Percentiles rank a stretch among this genome's conserved stretches.
Conservation (phyloP, 2,329 filamentous ascomycete species). For the Arthrobotrys musiformis region DNA sequence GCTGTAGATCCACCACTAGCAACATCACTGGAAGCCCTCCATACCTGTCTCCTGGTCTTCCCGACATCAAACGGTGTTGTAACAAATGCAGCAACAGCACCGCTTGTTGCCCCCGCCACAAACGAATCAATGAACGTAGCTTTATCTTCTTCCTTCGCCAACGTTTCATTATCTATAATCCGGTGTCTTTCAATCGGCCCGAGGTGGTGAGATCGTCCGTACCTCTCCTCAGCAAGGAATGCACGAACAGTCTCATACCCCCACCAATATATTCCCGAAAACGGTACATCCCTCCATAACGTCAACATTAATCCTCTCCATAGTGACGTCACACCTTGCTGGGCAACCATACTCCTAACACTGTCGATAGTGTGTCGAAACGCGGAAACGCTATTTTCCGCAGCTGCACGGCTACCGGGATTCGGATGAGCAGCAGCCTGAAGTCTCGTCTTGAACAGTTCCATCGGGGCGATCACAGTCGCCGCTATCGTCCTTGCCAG, state of each 20-base stretch:
- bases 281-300: constrained; percentile 95
- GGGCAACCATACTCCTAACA: constrained; percentile 79
- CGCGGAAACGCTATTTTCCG: constrained; percentile 69
- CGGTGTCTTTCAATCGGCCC: constrained; percentile 70
- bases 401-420: neutral
- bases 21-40: constrained; percentile 66
- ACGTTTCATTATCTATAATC: constrained; percentile 67
- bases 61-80: constrained; percentile 98
- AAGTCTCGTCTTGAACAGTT: constrained; percentile 91
- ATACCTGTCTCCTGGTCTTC: constrained; percentile 92
- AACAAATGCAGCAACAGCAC: constrained; percentile 83
- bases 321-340: constrained; percentile 80
- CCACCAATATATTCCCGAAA: constrained; percentile 98
- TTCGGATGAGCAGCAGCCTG: constrained; percentile 72
- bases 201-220: constrained; percentile 43
- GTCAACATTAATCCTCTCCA: constrained; percentile 93
- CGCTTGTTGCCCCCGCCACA: constrained; percentile 82
- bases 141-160: constrained; percentile 44
- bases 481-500: constrained; percentile 82
- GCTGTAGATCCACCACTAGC: constrained; percentile 62
- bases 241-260: constrained; percentile 87
- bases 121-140: constrained; percentile 89
- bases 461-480: constrained; percentile 84
- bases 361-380: constrained; percentile 81
- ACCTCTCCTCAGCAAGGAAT: constrained; percentile 59